phyloP scores from a whole-genome alignment of 345 rosid species.

The Hirschfeldia incana region DNA sequence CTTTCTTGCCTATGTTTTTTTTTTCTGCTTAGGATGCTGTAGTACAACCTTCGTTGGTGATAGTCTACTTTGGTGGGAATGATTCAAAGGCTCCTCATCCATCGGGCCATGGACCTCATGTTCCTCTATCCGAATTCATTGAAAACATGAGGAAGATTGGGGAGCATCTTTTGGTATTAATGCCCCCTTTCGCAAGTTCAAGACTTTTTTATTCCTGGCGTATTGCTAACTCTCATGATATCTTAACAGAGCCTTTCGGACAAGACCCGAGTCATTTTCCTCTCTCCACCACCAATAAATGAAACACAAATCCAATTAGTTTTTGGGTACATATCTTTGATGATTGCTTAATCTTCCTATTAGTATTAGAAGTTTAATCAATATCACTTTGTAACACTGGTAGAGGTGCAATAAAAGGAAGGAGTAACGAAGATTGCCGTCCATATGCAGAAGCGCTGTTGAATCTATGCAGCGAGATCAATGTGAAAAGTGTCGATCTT shows the following conservation, averaged over 20 bases:
- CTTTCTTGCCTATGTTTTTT: neutral
- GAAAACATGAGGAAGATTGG: conserved; percentile 83
- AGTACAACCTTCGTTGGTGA: conserved; percentile 77
- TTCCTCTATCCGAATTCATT: conserved; percentile 69
- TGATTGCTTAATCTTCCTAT: neutral
- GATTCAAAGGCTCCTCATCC: conserved; percentile 71
- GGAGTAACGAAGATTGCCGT: conserved; percentile 65
- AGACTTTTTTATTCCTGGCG: neutral
- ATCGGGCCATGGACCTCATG: conserved; percentile 75
- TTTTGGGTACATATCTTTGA: conserved; percentile 33
- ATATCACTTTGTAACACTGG: neutral
- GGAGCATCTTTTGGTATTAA: conserved; percentile 66
- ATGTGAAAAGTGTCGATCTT: conserved; percentile 60
- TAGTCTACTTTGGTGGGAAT: conserved; percentile 94
- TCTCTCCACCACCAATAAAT: conserved; percentile 73
- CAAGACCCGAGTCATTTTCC: conserved; percentile 63
- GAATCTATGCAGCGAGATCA: conserved; percentile 63
- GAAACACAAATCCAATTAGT: conserved; percentile 44
- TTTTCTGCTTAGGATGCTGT: conserved; percentile 52
- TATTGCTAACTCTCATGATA: conserved; percentile 7
- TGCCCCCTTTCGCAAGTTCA: neutral
- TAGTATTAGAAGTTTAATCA: neutral
- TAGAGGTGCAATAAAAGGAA: conserved; percentile 36
- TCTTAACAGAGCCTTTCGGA: conserved; percentile 75
- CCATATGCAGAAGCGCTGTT: conserved; percentile 71